Conservation (phyloP, 768 basidiomycete species). For the Tylopilus intermedius region DNA sequence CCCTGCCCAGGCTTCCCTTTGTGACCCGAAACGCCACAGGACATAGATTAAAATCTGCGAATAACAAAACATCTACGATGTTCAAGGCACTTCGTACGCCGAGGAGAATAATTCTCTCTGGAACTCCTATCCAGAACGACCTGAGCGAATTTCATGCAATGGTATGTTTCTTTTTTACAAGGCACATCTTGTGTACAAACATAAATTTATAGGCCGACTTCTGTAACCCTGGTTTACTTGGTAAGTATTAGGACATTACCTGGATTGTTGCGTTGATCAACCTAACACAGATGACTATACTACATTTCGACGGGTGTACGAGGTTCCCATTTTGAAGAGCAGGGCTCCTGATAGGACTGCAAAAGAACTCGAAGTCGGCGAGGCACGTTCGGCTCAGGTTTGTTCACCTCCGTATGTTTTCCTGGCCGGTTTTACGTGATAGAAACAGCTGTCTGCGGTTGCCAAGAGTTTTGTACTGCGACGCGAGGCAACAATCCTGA, state of each 20-base stretch:
- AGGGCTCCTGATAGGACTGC: constrained; percentile 68
- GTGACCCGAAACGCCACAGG: constrained; percentile 40
- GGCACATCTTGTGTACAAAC: background rate
- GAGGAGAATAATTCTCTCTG: constrained; percentile 83
- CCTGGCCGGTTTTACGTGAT: background rate
- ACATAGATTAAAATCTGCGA: constrained; percentile 88
- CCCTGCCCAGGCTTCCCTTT: background rate
- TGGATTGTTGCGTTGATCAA: background rate
- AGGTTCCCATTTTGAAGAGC: constrained; percentile 81
- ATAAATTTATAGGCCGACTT: constrained; percentile 65
- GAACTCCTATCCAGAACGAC: constrained; percentile 97
- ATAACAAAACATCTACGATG: constrained; percentile 84
- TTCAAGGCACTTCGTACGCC: constrained; percentile 73
- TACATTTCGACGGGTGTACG: constrained; percentile 77
- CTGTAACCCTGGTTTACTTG: constrained; percentile 88
- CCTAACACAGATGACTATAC: constrained; percentile 58
- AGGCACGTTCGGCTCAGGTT: constrained; percentile 75
- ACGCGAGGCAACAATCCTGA: constrained; percentile 76
- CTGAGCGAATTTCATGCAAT: constrained; percentile 93
- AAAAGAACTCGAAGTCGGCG: constrained; percentile 74
- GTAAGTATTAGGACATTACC: constrained; percentile 33
- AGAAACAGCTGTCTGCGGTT: constrained; percentile 58
- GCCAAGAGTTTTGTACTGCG: constrained; percentile 87
- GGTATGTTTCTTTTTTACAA: constrained; percentile 44
- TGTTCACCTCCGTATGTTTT: background rate